Conservation (phyloP, 1,284 basidiomycete species). For the Apiotrichum veenhuisii region DNA sequence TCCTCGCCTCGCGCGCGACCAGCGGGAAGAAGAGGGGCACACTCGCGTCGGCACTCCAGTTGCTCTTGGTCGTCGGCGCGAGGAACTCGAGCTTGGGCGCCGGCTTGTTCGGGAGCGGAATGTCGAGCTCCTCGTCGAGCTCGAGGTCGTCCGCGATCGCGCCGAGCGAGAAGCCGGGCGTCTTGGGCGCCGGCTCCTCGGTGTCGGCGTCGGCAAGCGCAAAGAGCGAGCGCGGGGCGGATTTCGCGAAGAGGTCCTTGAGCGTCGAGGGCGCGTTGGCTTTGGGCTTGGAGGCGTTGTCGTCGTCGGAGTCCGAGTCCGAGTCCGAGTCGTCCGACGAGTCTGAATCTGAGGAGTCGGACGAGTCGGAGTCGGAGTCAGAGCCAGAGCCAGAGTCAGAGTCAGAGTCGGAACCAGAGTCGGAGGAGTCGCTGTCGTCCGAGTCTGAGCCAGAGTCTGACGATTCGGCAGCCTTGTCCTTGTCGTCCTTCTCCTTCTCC, state of each 20-base stretch:
- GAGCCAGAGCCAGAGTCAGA: slow-evolving; percentile 5
- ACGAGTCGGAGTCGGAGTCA: slow-evolving; percentile 7
- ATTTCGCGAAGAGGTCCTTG: slow-evolving; percentile 38
- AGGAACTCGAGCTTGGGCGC: slow-evolving; percentile 14
- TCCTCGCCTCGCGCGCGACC: slow-evolving; percentile 5
- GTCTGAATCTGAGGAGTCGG: slow-evolving; percentile 4
- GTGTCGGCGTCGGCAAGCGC: not conserved
- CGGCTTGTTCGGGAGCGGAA: slow-evolving; percentile 26
- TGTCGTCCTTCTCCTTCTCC: not conserved
- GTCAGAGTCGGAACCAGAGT: slow-evolving; percentile 4
- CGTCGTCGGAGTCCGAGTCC: not conserved
- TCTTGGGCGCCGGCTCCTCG: slow-evolving; percentile 11
- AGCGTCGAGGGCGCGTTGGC: slow-evolving; percentile 17
- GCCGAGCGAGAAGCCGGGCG: slow-evolving; percentile 34
- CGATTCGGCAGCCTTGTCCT: not conserved
- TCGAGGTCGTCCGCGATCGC: slow-evolving; percentile 42
- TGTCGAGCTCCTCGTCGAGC: slow-evolving; percentile 43
- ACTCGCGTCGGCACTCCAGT: slow-evolving; percentile 31
- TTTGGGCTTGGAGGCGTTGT: too few species aligned
- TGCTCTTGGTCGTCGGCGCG: slow-evolving; percentile 22
- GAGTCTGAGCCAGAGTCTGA: slow-evolving; percentile 9
- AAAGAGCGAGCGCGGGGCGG: slow-evolving; percentile 8
- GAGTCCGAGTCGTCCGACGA: slow-evolving; percentile 4
- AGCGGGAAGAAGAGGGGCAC: slow-evolving; percentile 45
- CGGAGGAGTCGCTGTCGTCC: slow-evolving; percentile 13